A percentile compares a stretch with the other conserved stretches of the same genome.
Evolutionary conservation across 2,329 filamentous ascomycete species (phyloP).

Genomic region (Chrysoporthe cubensis): DNA sequence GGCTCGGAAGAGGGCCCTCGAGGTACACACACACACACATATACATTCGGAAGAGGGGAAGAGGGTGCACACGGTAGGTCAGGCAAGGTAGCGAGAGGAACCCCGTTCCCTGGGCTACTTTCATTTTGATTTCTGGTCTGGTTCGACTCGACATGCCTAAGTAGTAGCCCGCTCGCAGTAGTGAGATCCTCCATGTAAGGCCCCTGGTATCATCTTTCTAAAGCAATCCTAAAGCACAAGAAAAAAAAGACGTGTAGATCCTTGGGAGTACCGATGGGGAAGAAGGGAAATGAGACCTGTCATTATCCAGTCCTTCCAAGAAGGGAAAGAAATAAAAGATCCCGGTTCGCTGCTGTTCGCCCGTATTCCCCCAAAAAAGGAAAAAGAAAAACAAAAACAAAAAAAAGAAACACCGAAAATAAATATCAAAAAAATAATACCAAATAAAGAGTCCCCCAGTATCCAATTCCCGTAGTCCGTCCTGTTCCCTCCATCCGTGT

Average conservation of each 20-base stretch:
- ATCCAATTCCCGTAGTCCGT: neutral
- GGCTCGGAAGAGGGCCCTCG: neutral
- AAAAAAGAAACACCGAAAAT: neutral
- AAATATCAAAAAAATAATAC: neutral
- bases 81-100: neutral
- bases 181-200: slow-evolving; percentile 11
- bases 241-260: neutral
- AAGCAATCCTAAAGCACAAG: neutral
- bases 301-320: slow-evolving; percentile 24
- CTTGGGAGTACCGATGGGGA: neutral
- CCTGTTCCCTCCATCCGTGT: neutral
- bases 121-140: neutral
- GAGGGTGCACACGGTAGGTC: neutral
- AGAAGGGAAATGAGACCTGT: slow-evolving; percentile 28
- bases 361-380: slow-evolving; percentile 1
- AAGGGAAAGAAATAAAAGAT: slow-evolving; percentile 4
- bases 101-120: neutral
- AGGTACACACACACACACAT: neutral
- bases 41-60: neutral
- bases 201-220: slow-evolving; percentile 29
- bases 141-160: slow-evolving; percentile 1
- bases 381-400: neutral
- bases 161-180: too few relatives aligned
- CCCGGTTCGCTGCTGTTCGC: neutral
- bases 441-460: neutral